Conservation (phyloP, 1,284 basidiomycete genomes). For the Cryptococcus maquisensis region DNA sequence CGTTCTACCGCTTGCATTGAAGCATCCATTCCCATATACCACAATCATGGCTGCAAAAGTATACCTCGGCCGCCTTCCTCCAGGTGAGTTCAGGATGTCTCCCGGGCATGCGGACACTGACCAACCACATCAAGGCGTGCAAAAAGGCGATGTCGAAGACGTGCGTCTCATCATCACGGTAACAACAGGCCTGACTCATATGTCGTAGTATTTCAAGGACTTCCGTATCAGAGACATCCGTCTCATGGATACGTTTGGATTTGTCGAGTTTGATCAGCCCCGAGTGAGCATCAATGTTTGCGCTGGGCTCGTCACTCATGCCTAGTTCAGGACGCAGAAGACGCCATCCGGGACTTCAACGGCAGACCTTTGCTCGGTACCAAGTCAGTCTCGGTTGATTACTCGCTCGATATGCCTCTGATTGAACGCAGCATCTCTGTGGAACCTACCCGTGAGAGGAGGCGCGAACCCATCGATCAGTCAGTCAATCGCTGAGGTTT, state of each 20-base stretch:
- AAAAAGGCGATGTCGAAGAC: conserved; percentile 38
- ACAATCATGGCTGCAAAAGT: conserved; percentile 30
- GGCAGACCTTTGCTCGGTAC: conserved; percentile 82
- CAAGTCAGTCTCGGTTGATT: conserved; percentile 55
- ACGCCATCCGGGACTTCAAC: conserved; percentile 78
- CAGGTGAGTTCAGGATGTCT: conserved; percentile 22
- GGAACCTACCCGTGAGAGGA: conserved; percentile 84
- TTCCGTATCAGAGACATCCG: conserved; percentile 81
- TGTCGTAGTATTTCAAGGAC: conserved; percentile 68
- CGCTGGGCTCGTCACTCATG: conserved; percentile 3
- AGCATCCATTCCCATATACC: not conserved
- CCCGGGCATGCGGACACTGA: not conserved
- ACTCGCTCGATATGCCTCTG: not conserved
- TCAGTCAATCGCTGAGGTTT: conserved; percentile 39
- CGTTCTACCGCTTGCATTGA: too few relatives aligned
- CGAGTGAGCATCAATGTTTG: conserved; percentile 53
- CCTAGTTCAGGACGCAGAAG: conserved; percentile 75
- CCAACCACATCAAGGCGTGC: conserved; percentile 17
- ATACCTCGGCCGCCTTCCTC: conserved; percentile 45
- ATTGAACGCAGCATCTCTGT: conserved; percentile 68
- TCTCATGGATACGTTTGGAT: conserved; percentile 93
- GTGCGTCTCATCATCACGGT: conserved; percentile 14
- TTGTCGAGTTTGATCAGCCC: conserved; percentile 84
- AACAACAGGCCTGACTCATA: not conserved
- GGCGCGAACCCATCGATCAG: conserved; percentile 70